Conservation (phyloP, 176 grass and related monocot genomes). For the Avena insularis region DNA sequence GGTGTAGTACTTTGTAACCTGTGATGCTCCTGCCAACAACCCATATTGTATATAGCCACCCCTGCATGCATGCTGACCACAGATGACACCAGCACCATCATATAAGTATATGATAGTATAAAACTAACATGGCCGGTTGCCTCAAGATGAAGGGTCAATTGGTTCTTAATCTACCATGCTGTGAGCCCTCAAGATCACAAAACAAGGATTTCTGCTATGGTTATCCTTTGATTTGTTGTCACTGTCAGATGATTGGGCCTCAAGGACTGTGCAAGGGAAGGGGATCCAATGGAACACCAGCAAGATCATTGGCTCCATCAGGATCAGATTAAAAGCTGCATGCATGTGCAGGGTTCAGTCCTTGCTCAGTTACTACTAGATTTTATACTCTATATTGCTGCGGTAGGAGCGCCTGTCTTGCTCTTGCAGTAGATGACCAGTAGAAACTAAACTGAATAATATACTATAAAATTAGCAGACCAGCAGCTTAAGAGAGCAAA, state of each 20-base stretch:
- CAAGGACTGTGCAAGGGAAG: conserved; percentile 51
- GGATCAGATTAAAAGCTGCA: conserved; percentile 22
- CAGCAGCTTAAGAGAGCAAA: not conserved
- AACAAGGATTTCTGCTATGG: conserved; percentile 15
- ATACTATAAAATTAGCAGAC: not conserved
- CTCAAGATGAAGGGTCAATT: conserved; percentile 39
- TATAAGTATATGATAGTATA: not conserved
- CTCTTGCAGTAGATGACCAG: not conserved
- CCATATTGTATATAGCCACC: conserved; percentile 21
- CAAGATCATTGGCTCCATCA: conserved; percentile 23
- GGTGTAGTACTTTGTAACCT: conserved; percentile 54
- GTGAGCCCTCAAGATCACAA: conserved; percentile 40
- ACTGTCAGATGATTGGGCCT: conserved; percentile 44
- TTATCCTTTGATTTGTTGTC: conserved; percentile 36
- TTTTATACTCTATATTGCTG: not conserved
- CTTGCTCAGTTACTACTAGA: not conserved
- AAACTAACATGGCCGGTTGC: conserved; percentile 1
- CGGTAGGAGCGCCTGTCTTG: not conserved
- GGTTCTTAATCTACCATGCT: conserved; percentile 24
- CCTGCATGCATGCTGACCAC: conserved; percentile 44
- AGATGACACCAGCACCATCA: conserved; percentile 46
- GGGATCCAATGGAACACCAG: conserved; percentile 55
- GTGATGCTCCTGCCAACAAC: conserved; percentile 50
- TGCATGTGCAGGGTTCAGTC: conserved; percentile 38
- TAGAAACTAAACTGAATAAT: not conserved